Evolutionary conservation across 1,284 basidiomycete species (phyloP), one percentile per base, ranked within the genome.

Genomic region (Ceratobasidium sp.): DNA sequence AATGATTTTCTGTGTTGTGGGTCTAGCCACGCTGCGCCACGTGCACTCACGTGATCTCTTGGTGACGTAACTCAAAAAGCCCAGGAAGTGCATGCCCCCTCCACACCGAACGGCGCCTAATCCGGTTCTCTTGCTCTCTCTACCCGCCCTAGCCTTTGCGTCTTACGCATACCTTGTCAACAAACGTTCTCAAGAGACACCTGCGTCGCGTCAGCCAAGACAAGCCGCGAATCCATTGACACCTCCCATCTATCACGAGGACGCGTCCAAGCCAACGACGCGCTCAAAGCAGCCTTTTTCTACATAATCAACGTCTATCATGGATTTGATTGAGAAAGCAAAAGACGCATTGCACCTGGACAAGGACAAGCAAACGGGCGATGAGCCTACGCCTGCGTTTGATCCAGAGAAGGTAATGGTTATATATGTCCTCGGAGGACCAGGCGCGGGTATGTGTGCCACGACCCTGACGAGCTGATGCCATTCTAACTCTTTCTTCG

Each of bases 391-490:
- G 41, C 66, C 56, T 4, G 52, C 69, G 11, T 98, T 98, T 75
- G 86, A 93, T 77, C 77, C 81, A 49, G 77, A 78, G 60, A 88
- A 94, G 73, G 88, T 98, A 73, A 89, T 86, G 25, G 95, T 99
- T 71, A 83, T 99, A 74, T 99, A 94, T 75, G 95, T 99, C 19
- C 89, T 99, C 23, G 97, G 97, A 46, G 97, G 97, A 0, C 97
- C 97, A 23, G 97, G 97, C 68, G 94, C 94, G 73, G 95, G 93
- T 88, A 72, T 72, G 82, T 36, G 25, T 47, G 5, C 39, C 16
- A 52, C 46, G 25, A 27, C 7, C 21, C 36, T 42, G 27, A 39
- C 42, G n/a, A n/a, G n/a, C n/a, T n/a, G n/a, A 8, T 33, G 23
- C 46, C 30, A 13, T 41, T 42, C 23, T 39, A 23, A 23, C 27